These are phyloP conservation scores for Hymenoscyphus repandus DNA, from an alignment of 2,329 filamentous ascomycete genomes.

Conservation along the genomic window DNA sequence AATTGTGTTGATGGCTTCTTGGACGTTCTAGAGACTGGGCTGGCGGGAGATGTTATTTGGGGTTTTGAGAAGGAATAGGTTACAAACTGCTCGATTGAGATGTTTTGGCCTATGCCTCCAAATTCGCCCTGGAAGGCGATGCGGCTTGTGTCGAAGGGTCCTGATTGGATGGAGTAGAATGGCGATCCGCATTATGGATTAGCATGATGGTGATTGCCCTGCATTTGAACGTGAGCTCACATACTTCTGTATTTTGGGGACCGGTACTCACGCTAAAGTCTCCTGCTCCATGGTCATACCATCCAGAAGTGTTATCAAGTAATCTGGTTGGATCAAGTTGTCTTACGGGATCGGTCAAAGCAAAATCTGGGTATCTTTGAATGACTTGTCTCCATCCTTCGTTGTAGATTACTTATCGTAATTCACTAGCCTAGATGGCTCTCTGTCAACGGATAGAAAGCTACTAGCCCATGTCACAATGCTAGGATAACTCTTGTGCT, in stretches of 20 bases:
- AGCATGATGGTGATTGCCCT: conserved; percentile 67
- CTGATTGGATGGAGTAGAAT: conserved; percentile 54
- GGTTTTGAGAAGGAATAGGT: no score
- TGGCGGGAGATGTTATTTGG: no score
- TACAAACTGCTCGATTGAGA: no score
- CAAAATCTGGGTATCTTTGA: conserved; percentile 47
- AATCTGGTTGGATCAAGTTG: conserved; percentile 58
- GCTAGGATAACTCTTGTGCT: conserved; percentile 44
- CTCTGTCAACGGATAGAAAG: neutral
- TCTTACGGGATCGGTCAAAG: conserved; percentile 49
- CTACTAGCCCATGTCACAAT: conserved; percentile 57
- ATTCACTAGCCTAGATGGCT: neutral
- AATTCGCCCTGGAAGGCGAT: conserved; percentile 70
- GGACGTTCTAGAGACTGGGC: conserved; percentile 63
- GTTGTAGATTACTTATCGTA: conserved; percentile 57
- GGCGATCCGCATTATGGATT: conserved; percentile 67
- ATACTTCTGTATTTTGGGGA: no score
- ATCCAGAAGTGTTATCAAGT: conserved; percentile 58
- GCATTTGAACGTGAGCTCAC: no score
- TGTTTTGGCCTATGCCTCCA: conserved; percentile 62
- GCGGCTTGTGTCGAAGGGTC: conserved; percentile 50
- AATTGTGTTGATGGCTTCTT: conserved; percentile 52
- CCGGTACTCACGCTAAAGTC: conserved; percentile 45
- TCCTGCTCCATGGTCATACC: conserved; percentile 63
- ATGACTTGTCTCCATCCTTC: conserved; percentile 64